phyloP scores from a whole-genome alignment of 331 rosid genomes.

The Rhamnella rubrinervis region DNA sequence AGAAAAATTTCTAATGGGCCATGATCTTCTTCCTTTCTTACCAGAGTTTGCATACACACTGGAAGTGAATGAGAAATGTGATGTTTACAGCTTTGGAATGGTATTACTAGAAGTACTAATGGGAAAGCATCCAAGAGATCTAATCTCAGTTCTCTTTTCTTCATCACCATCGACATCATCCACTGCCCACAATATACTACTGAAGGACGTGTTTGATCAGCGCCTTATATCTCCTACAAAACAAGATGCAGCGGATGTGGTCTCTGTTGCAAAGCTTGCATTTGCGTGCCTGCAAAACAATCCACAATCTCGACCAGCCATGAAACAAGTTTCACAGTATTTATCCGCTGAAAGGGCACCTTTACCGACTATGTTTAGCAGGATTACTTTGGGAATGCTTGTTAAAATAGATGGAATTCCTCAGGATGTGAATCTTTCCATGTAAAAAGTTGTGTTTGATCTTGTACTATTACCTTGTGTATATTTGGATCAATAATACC shows the following conservation, averaged over 20 bases:
- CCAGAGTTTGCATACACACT: conserved; percentile 42
- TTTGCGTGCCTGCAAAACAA: conserved; percentile 5
- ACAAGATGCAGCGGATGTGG: conserved; percentile 3
- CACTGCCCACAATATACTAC: conserved; percentile 7
- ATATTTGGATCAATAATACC: no score
- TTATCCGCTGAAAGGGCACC: background rate
- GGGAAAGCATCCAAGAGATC: conserved; percentile 52
- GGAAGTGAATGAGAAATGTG: conserved; percentile 45
- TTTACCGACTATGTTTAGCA: background rate
- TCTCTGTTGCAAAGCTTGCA: conserved; percentile 13
- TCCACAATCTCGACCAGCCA: conserved; percentile 27
- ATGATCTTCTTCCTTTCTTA: background rate
- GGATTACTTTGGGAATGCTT: conserved; percentile 2
- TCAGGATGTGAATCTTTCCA: background rate
- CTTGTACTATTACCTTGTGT: no score
- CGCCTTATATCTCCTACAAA: conserved; percentile 26
- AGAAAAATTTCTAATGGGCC: no score
- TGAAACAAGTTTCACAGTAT: conserved; percentile 10
- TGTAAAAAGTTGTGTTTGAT: background rate
- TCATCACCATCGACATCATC: conserved; percentile 9
- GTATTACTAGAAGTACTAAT: conserved; percentile 40
- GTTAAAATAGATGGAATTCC: background rate
- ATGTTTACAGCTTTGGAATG: conserved; percentile 50
- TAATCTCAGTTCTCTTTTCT: conserved; percentile 19
- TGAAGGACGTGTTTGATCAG: conserved; percentile 41